Evolutionary conservation across 1,284 basidiomycete species (phyloP), one percentile per base, ranked within the genome.

Genomic region (Leccinum griseonigrum): DNA sequence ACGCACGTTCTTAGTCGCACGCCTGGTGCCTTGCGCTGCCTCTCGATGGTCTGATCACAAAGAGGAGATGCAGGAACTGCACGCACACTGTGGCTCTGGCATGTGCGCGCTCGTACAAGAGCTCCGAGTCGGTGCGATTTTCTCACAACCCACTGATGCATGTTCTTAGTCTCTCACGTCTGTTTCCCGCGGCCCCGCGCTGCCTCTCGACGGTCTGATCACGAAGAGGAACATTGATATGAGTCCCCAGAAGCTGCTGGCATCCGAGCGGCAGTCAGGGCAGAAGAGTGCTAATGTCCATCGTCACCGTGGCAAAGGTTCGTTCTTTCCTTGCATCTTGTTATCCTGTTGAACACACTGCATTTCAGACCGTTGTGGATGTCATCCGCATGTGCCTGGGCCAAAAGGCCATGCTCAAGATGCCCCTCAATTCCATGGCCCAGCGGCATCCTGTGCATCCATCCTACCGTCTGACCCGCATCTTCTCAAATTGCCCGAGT

Each of bases 381-480:
- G 95, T 99, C n/a, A 98, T 99, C 69, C 80, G 96, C 65, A 98
- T 95, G 69, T 99, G 97, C 85, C 78, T 98, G 36, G 97, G 97
- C 6, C 97, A 97, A 3, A 97, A 97, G 75, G 90, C 96, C 50
- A 98, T 98, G 97, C 83, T 98, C 65, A 99, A 98, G 84, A 98
- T 99, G 97, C 97, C 98, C 69, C 79, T 98, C 55, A 95, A 98
- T 80, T 94, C 95, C 3, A 97, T 97, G 95, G 95, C 22, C 22
- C 22, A 22, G 95, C 60, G 95, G 95, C 59, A 97, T 97, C 69
- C 72, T 97, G 94, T 95, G 67, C 71, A 91, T 83, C 22, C 14
- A 43, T 56, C 38, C 64, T 22, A 57, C 14, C 1, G 14, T 8
- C 38, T 29, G 59, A 28, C 55, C 62, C 16, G 61, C 48, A 60